Conservation (phyloP, 805 yeast genomes). For the Saturnispora serradocipensis region DNA sequence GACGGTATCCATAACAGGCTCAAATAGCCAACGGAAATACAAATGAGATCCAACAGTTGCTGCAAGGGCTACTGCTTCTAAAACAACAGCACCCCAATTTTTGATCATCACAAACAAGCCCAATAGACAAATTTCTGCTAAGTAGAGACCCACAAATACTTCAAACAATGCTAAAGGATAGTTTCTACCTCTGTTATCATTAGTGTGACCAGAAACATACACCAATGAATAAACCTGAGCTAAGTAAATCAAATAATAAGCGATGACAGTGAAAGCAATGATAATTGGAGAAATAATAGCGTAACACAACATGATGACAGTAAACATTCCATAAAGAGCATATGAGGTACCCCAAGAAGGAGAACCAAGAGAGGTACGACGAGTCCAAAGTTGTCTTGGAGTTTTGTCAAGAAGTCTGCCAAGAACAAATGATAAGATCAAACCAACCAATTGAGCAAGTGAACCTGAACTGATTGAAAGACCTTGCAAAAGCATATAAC, state of each 20-base stretch:
- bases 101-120: constrained; percentile 71
- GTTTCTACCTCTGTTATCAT: constrained; percentile 62
- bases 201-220: constrained; percentile 51
- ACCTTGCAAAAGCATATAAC: constrained; percentile 76
- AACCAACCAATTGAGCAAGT: constrained; percentile 63
- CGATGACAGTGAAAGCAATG: constrained; percentile 54
- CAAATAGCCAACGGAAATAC: constrained; percentile 48
- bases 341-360: constrained; percentile 78
- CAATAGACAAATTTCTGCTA: constrained; percentile 59
- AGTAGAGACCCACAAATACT: constrained; percentile 59
- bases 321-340: constrained; percentile 68
- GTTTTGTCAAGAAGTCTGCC: constrained; percentile 71
- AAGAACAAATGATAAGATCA: constrained; percentile 62
- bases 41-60: constrained; percentile 52
- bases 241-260: constrained; percentile 46
- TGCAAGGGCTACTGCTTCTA: constrained; percentile 53
- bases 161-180: constrained; percentile 68
- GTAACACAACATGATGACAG: constrained; percentile 65
- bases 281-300: constrained; percentile 72
- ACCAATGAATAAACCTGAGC: constrained; percentile 56
- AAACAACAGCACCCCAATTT: constrained; percentile 68
- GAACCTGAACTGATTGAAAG: constrained; percentile 68
- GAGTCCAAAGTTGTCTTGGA: constrained; percentile 86
- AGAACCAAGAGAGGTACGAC: constrained; percentile 52
- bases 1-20: constrained; percentile 56